Base-by-base conservation (phyloP, 106 monocot species). In the Iris macrosiphon region DNA sequence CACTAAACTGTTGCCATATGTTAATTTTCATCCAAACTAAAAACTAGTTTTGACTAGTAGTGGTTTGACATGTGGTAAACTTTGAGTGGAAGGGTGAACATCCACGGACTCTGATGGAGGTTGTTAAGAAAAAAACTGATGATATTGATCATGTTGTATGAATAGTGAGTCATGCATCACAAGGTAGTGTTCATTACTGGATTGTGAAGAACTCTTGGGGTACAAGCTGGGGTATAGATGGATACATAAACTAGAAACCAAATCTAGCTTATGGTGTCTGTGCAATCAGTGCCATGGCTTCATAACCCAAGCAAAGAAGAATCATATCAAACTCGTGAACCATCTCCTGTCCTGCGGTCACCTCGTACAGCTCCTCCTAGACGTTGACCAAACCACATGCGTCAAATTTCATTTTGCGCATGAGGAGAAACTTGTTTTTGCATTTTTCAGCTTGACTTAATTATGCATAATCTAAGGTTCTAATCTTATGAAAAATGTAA, bases 181-280 rank as follows among this genome's bases (percentile, higher is more conserved):
- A 67, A 62, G 66, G 45, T n/a, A 29, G 44, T 11, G 15, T 14
- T 1, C 65, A 73, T 2, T 81, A 81, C 40, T 81, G 80, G 80
- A 81, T 81, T 24, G 75, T 72, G 25, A 81, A 81, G 57, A 75
- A 81, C 28, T 81, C 73, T 3, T 73, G 73, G 73, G 71, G 73
- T 27, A 67, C 65, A 17, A 57, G 54, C 52, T 81, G 75, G 80
- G 80, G 80, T 2, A 54, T 75, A 30, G 22, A 75, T 48, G 75
- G 70, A 9, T 81, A 75, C 50, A 73, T 73, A 3, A 73, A 37
- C 44, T 57, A 58, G 52, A 67, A 75, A 11, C 61, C 62, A 0
- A 51, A n/a, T 22, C 46, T 75, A 45, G 45, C 71, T 31, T 63
- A 71, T 57, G 75, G 80, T 18, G 62, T 64, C 4, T 80, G 80